Evolutionary conservation across 1,284 basidiomycete species (phyloP).

Genomic region (Moesziomyces globuligerus): DNA sequence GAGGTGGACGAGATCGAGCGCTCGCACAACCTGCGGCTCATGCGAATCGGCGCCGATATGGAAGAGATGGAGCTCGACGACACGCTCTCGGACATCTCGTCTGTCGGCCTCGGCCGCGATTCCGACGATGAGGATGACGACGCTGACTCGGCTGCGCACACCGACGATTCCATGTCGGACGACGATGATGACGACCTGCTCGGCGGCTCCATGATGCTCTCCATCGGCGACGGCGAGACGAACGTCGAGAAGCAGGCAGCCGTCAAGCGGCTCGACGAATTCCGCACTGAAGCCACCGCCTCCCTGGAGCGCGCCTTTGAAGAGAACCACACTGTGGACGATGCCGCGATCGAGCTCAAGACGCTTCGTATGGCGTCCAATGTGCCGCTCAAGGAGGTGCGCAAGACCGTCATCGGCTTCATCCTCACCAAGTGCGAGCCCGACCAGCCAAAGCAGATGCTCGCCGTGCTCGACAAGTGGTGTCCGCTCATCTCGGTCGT

Average conservation of each 20-base stretch:
- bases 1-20: slow-evolving; percentile 53
- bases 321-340: slow-evolving; percentile 89
- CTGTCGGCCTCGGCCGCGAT: slow-evolving; percentile 53
- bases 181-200: slow-evolving; percentile 35
- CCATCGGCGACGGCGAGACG: slow-evolving; percentile 47
- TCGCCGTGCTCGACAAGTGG: slow-evolving; percentile 67
- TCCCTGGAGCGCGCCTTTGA: slow-evolving; percentile 87
- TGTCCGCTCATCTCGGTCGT: slow-evolving; percentile 66
- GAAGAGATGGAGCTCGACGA: slow-evolving; percentile 48
- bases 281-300: slow-evolving; percentile 78
- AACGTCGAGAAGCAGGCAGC: slow-evolving; percentile 54
- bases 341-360: slow-evolving; percentile 90
- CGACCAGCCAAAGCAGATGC: slow-evolving; percentile 50
- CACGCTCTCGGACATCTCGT: slow-evolving; percentile 52
- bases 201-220: slow-evolving; percentile 54
- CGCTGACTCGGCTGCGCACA: slow-evolving; percentile 24
- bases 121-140: slow-evolving; percentile 42
- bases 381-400: slow-evolving; percentile 80
- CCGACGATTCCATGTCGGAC: slow-evolving; percentile 27
- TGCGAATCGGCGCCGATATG: slow-evolving; percentile 44
- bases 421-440: slow-evolving; percentile 57
- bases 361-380: slow-evolving; percentile 93
- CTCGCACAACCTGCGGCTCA: slow-evolving; percentile 46
- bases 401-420: slow-evolving; percentile 77
- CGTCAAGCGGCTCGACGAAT: slow-evolving; percentile 72